These are phyloP conservation scores for Aspergillus niger DNA, from an alignment of 2,329 filamentous ascomycete species.

Conservation along the genomic window DNA sequence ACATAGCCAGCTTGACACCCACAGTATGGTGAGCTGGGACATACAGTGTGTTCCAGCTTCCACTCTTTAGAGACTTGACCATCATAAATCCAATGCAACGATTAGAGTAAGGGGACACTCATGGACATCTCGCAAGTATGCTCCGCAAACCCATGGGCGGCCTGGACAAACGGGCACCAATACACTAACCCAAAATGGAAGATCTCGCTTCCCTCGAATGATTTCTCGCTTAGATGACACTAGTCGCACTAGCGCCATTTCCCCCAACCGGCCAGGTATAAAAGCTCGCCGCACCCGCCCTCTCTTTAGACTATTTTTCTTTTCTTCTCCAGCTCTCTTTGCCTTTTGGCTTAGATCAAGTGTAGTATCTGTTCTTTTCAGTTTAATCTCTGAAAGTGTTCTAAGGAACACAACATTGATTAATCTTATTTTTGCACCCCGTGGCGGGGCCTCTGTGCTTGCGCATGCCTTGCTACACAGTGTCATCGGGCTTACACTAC, in stretches of 20 bases:
- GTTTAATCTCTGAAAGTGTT: conserved; percentile 90
- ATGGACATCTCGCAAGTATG: background rate
- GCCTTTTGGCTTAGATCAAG: conserved; percentile 78
- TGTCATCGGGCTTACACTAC: conserved; percentile 78
- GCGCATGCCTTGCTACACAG: conserved; percentile 66
- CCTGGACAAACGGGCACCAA: background rate
- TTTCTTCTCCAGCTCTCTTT: conserved; percentile 53
- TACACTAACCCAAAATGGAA: background rate
- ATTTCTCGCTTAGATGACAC: conserved; percentile 12
- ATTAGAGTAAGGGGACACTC: background rate
- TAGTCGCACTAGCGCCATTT: conserved; percentile 5
- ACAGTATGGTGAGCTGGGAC: too few relatives aligned
- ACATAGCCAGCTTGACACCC: too few relatives aligned
- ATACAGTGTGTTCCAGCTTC: too few relatives aligned
- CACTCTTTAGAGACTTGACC: too few relatives aligned
- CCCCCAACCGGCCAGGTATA: conserved; percentile 9
- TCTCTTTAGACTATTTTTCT: conserved; percentile 38
- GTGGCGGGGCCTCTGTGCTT: conserved; percentile 68
- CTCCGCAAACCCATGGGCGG: background rate
- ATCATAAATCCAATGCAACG: background rate
- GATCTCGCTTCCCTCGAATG: background rate
- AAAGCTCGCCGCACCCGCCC: conserved; percentile 11
- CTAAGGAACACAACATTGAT: conserved; percentile 72
- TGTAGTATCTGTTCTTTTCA: conserved; percentile 97
- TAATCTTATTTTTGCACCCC: conserved; percentile 74